Evolutionary conservation across 495 filamentous ascomycete species (phyloP).

Genomic region (Podospora pseudoanserina): DNA sequence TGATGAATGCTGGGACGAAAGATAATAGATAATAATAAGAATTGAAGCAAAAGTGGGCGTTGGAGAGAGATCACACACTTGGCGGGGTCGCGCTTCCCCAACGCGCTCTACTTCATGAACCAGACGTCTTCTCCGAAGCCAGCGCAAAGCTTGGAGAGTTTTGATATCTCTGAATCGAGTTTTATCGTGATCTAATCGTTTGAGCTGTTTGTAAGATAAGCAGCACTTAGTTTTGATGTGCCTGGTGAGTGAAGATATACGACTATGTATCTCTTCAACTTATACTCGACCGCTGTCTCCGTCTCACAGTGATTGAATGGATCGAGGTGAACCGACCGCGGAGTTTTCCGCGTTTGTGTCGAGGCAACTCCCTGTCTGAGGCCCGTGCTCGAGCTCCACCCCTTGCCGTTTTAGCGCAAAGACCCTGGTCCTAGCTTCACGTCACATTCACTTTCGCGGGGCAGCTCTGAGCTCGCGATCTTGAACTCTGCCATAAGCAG

Average conservation of each 20-base stretch:
- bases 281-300: not conserved
- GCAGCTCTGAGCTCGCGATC: not conserved
- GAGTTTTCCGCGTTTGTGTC: not conserved
- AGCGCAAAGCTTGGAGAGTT: not conserved
- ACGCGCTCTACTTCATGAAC: not conserved
- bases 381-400: not conserved
- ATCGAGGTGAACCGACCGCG: not conserved
- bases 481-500: not conserved
- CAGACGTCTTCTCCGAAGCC: not conserved
- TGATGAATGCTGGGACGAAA: conserved; percentile 4
- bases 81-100: not conserved
- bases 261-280: not conserved
- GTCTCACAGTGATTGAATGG: not conserved
- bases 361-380: not conserved
- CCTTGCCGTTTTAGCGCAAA: not conserved
- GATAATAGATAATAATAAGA: not conserved
- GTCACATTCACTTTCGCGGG: not conserved
- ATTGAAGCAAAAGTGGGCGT: not conserved
- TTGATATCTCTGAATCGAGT: not conserved
- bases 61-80: not conserved
- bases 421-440: not conserved
- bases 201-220: not conserved
- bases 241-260: not conserved
- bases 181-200: not conserved
- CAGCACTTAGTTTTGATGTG: not conserved